Percentiles rank a stretch among this genome's conserved stretches.
Conservation (phyloP, 2,329 filamentous ascomycete species). For the Fusarium liriodendri region DNA sequence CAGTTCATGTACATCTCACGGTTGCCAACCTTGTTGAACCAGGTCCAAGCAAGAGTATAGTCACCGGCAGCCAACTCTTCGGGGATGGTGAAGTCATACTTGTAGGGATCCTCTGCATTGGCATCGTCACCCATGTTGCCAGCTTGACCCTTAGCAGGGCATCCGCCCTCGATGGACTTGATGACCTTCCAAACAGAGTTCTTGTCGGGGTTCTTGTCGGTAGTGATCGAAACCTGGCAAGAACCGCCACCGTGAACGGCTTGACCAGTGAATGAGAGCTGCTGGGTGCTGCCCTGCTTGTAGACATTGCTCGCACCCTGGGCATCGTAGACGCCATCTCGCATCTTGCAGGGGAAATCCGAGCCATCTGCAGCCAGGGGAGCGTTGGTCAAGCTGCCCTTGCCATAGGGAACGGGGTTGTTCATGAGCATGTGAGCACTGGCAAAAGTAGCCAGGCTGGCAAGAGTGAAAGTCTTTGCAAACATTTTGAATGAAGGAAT, state of each 20-base stretch:
- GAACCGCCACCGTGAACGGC: constrained; percentile 92
- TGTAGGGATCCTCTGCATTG: constrained; percentile 58
- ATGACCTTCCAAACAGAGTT: constrained; percentile 87
- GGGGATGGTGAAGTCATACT: constrained; percentile 72
- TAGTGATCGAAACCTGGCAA: constrained; percentile 89
- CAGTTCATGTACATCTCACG: constrained; percentile 99
- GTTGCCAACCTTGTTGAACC: constrained; percentile 94
- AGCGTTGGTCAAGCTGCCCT: constrained; percentile 56
- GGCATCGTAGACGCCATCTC: too few relatives aligned
- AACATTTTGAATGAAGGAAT: constrained; percentile 59
- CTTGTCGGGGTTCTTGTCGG: constrained; percentile 75
- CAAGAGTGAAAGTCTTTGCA: constrained; percentile 59
- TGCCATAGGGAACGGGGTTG: constrained; percentile 66
- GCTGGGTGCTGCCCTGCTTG: constrained; percentile 53
- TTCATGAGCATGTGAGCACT: constrained; percentile 83
- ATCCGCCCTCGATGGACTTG: constrained; percentile 87
- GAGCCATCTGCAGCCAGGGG: constrained; percentile 71
- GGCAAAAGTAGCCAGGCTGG: constrained; percentile 69
- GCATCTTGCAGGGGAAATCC: constrained; percentile 87
- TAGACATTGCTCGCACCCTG: constrained; percentile 67
- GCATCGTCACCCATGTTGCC: constrained; percentile 65
- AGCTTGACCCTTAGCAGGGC: constrained; percentile 68
- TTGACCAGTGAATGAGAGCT: constrained; percentile 74
- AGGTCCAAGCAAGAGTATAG: constrained; percentile 89
- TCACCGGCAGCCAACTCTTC: constrained; percentile 77